phyloP scores from a whole-genome alignment of 306 rosid genomes.

The Cucumis sativus region DNA sequence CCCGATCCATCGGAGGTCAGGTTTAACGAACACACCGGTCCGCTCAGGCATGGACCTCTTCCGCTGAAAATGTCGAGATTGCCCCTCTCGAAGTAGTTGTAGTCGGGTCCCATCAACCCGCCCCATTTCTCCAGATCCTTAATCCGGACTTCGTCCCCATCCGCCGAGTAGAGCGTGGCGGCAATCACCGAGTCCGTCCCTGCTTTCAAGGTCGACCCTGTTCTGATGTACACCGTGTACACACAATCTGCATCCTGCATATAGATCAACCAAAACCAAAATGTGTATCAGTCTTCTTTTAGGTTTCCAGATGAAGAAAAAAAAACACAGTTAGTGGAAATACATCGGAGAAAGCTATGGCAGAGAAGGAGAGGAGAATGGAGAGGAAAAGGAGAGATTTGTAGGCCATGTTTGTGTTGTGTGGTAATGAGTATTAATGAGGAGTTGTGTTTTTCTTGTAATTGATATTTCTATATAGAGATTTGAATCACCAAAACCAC shows the following conservation, averaged over 20 bases:
- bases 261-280: background rate
- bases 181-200: slow-evolving; percentile 61
- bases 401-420: no score
- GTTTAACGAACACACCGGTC: slow-evolving; percentile 56
- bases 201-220: slow-evolving; percentile 60
- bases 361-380: no score
- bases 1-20: slow-evolving; percentile 76
- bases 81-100: slow-evolving; percentile 80
- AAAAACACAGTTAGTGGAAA: no score
- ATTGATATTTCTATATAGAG: no score
- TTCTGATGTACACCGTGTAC: slow-evolving; percentile 44
- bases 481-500: no score
- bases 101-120: slow-evolving; percentile 48
- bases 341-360: no score
- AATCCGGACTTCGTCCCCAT: slow-evolving; percentile 46
- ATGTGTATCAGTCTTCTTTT: no score
- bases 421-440: no score
- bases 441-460: no score
- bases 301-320: no score
- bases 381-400: no score
- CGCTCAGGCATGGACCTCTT: slow-evolving; percentile 44
- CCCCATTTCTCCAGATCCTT: slow-evolving; percentile 50
- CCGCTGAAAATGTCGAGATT: slow-evolving; percentile 86
- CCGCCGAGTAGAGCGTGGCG: slow-evolving; percentile 30
- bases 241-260: slow-evolving; percentile 66